Base-by-base conservation (phyloP, 2,329 filamentous ascomycete genomes). In the Bretziella fagacearum region DNA sequence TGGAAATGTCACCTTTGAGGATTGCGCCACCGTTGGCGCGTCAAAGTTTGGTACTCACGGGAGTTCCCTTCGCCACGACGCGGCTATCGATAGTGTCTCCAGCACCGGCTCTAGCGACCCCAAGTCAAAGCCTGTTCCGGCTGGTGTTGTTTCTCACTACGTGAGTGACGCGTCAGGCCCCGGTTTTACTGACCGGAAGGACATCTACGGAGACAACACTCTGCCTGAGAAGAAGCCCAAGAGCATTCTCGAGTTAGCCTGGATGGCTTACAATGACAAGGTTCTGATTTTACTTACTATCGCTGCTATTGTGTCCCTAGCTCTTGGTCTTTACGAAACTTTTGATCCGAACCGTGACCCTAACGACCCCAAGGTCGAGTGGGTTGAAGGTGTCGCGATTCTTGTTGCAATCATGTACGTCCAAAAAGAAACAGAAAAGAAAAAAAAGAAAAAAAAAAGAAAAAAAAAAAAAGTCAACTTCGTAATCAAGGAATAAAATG, bases 221-320 rank as follows among this genome's bases (percentile, higher is more conserved):
- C 58, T 81, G 6, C 77, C 77, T 0, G 65, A 70, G 32, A 73
- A 77, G 53, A 74, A 77, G 54, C 64, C 71, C 0, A 74, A 72
- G 8, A 68, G 71, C 1, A 67, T 81, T 33, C 66, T 73, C 57
- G 64, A 63, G 49, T 57, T 82, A 6, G 67, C 77, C 50, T 84
- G 79, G 79, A 71, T 71, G 52, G 77, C 79, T 2, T 82, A 81
- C 59, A 80, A 83, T 54, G 81, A 84, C 60, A 81, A 80, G 53
- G 76, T 84, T 29, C 70, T 85, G 32, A 78, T 84, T 32, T 62
- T 84, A 4, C 63, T 84, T 50, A 80, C 78, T 0, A 67, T 75
- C 29, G 80, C 80, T 7, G 81, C 80, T 1, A 64, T 77, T 8
- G 68, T 84, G 8, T 84, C 79, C 0, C 61, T 84, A 6, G 76